These are phyloP conservation scores for Biscogniauxia sp. DNA, from an alignment of 2,329 filamentous ascomycete species.

Conservation along the genomic window DNA sequence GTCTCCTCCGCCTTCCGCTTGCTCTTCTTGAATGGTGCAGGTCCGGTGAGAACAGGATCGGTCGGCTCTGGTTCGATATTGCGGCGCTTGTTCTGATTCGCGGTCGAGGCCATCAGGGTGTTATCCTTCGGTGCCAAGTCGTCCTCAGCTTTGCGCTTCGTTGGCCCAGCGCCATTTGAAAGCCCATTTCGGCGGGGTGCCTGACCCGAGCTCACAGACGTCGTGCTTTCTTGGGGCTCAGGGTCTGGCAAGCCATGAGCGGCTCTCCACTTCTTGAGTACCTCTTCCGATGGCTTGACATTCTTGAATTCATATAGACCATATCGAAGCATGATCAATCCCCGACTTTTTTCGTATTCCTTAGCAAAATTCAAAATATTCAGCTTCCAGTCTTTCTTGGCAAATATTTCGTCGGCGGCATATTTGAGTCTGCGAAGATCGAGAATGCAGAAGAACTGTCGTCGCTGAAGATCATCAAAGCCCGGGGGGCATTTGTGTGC, in stretches of 20 bases:
- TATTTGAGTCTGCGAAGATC: constrained; percentile 61
- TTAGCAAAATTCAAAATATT: constrained; percentile 63
- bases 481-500: constrained; percentile 55
- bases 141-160: constrained; percentile 58
- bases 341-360: constrained; percentile 63
- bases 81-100: constrained; percentile 50
- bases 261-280: constrained; percentile 57
- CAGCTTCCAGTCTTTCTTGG: constrained; percentile 60
- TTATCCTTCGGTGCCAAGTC: constrained; percentile 41
- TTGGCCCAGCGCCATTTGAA: constrained; percentile 28
- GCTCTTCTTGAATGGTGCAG: constrained; percentile 42
- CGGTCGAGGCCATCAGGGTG: constrained; percentile 34
- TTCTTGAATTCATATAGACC: constrained; percentile 63
- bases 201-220: constrained; percentile 32
- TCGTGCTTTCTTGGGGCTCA: constrained; percentile 42
- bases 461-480: constrained; percentile 57
- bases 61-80: constrained; percentile 38
- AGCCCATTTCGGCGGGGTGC: constrained; percentile 28
- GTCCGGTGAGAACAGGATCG: constrained; percentile 34
- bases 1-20: constrained; percentile 51
- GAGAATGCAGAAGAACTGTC: constrained; percentile 63
- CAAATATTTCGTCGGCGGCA: constrained; percentile 59
- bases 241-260: constrained; percentile 53
- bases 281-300: constrained; percentile 56
- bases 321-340: constrained; percentile 59